Evolutionary conservation across 495 filamentous ascomycete genomes (phyloP).

Genomic region (Daldinia vernicosa): DNA sequence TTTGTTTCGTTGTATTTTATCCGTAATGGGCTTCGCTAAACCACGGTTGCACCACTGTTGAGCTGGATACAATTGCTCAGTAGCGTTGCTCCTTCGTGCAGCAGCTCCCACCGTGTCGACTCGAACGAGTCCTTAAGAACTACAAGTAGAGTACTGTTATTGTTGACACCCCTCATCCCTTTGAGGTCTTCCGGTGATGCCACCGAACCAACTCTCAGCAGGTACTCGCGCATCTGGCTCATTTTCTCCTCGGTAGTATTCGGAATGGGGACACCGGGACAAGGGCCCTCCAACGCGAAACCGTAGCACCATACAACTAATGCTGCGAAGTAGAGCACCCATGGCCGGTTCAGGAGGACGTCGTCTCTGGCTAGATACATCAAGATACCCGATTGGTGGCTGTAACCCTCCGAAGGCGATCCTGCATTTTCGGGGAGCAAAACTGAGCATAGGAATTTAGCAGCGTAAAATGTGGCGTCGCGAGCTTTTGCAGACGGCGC

Average conservation of each 20-base stretch:
- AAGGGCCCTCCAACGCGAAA: slow-evolving; percentile 86
- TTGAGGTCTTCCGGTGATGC: slow-evolving; percentile 84
- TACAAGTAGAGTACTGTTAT: slow-evolving; percentile 82
- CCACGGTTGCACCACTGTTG: slow-evolving; percentile 51
- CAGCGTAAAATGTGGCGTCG: slow-evolving; percentile 92
- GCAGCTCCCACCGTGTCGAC: slow-evolving; percentile 87
- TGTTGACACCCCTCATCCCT: slow-evolving; percentile 77
- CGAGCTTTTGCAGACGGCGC: slow-evolving; percentile 90
- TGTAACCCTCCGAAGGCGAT: slow-evolving; percentile 31
- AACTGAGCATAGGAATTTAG: slow-evolving; percentile 85
- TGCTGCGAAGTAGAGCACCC: slow-evolving; percentile 95
- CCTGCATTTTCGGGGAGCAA: slow-evolving; percentile 65
- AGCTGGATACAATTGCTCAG: slow-evolving; percentile 78
- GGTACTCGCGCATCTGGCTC: slow-evolving; percentile 80
- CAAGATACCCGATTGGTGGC: slow-evolving; percentile 48
- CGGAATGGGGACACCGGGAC: slow-evolving; percentile 59
- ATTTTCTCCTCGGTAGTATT: slow-evolving; percentile 70
- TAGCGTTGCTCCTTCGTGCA: slow-evolving; percentile 84
- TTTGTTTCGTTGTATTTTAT: background rate
- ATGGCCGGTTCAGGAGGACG: slow-evolving; percentile 88
- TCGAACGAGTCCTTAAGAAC: slow-evolving; percentile 83
- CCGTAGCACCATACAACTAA: slow-evolving; percentile 96
- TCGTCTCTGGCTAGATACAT: slow-evolving; percentile 87
- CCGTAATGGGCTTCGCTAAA: slow-evolving; percentile 8
- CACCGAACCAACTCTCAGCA: slow-evolving; percentile 76